Base-by-base conservation (phyloP, 805 yeast species). In the Suhomyces pyralidae region DNA sequence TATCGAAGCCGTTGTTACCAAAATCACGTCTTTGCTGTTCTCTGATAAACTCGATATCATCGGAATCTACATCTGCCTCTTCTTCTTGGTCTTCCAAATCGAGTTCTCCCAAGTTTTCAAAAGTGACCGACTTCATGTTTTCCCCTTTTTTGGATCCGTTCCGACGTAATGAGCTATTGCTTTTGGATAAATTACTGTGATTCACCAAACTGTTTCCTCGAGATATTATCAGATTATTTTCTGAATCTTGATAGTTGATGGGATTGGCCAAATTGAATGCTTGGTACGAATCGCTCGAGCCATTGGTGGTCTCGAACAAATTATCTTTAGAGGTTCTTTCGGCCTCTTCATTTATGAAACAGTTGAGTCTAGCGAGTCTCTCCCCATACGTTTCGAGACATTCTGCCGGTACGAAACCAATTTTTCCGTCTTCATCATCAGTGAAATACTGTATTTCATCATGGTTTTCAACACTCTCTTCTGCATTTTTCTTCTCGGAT, bases 361-460 rank as follows among this genome's bases (percentile, higher is more conserved):
- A 89, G 66, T 94, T 94, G 40, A 92, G 75, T 51, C 98, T 78
- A 0, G 99, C 99, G 50, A 94, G 71, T 53, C 98, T 77, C 69
- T 94, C 99, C 46, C 84, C 87, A 55, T 89, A 91, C 0, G 97
- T 90, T 68, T 94, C 99, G 36, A 94, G 73, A 53, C 94, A 83
- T 67, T 94, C 99, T 1, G 97, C 98, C 1, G 99, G 99, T 2
- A 96, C 96, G 74, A 92, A 94, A 1, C 99, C 99, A 50, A 93
- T 84, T 58, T 84, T 80, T 2, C 85, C 85, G 64, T 84, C 88
- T 76, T 74, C 79, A n/a, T 65, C 71, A 26, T 70, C 71, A 24
- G 58, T 46, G 3, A 38, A 38, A 12, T 38, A 38, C 14, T 19
- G 42, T 2, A 38, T 46, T 7, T 61, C 55, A 8, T 58, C 62